Evolutionary conservation across 2,329 filamentous ascomycete genomes (phyloP), one percentile per base, ranked within the genome.

Genomic region (Penicillium vulpinum): DNA sequence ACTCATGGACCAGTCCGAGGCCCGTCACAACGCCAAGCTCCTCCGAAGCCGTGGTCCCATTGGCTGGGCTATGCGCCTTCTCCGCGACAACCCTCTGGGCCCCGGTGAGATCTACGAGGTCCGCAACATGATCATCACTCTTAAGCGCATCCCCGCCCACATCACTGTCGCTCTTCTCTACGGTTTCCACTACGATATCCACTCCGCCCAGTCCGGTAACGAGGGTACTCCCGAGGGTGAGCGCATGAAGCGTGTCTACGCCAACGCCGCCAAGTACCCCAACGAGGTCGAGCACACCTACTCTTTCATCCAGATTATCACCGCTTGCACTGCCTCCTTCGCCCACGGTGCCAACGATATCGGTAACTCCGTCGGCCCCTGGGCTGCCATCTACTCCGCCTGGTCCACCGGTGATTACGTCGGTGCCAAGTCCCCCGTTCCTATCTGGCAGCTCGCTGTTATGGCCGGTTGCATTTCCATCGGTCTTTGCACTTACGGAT

Each of bases 21-120:
- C 79, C 21, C 80, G 77, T 44, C 81, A 88, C 66, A 84, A 88
- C 70, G 83, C 83, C 22, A 84, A 84, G 65, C 85, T 93, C 52
- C 76, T 83, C 55, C 78, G 83, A 73, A 81, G 80, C 56, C 77
- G 77, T 2, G 88, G 89, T 26, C 88, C 88, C 49, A 80, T 93
- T n/a, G 90, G 86, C 66, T 92, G 90, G 90, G 90, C 88, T 36
- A 90, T 93, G 87, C 88, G 90, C 65, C 84, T 81, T 49, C 85
- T 92, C 21, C 88, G 85, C 70, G 80, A 89, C 67, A 89, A 92
- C 79, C 88, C 85, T 46, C 83, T 91, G 76, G 88, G 88, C 18
- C 73, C 85, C 18, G 90, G 90, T 51, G 81, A 87, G 67, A 82
- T 92, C 62, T 91, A 93, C 77, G 90, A 93, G 76, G 66, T 81